phyloP scores from a whole-genome alignment of 73 alveolate genomes.

The Paramecium biaurelia region DNA sequence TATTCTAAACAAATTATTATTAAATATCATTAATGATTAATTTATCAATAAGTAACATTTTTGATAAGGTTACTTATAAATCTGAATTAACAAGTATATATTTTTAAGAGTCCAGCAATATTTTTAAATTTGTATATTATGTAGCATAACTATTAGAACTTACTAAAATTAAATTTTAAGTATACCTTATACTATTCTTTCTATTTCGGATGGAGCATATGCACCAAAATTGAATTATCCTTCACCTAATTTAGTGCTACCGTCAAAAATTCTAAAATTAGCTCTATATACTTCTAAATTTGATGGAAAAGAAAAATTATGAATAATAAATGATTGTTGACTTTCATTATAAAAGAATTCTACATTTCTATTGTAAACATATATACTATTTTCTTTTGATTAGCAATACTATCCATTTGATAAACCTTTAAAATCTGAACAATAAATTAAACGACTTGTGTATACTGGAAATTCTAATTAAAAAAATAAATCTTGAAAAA shows the following conservation, averaged over 20 bases:
- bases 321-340: not conserved
- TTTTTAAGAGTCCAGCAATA: not conserved
- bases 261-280: not conserved
- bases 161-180: not conserved
- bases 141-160: not conserved
- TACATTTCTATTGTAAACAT: not conserved
- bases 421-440: not conserved
- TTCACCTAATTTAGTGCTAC: not conserved
- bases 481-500: not conserved
- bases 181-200: not conserved
- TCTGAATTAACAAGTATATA: not conserved
- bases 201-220: not conserved
- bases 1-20: not conserved
- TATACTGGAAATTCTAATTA: not conserved
- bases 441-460: not conserved
- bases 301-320: not conserved
- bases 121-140: not conserved
- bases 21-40: not conserved
- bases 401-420: not conserved
- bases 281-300: not conserved
- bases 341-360: not conserved
- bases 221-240: not conserved
- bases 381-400: not conserved
- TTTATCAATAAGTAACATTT: not conserved
- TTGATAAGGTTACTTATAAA: not conserved